A percentile compares a stretch with the other conserved stretches of the same genome.
Evolutionary conservation across 345 rosid genomes (phyloP).

Genomic region (Eucalyptus albens): DNA sequence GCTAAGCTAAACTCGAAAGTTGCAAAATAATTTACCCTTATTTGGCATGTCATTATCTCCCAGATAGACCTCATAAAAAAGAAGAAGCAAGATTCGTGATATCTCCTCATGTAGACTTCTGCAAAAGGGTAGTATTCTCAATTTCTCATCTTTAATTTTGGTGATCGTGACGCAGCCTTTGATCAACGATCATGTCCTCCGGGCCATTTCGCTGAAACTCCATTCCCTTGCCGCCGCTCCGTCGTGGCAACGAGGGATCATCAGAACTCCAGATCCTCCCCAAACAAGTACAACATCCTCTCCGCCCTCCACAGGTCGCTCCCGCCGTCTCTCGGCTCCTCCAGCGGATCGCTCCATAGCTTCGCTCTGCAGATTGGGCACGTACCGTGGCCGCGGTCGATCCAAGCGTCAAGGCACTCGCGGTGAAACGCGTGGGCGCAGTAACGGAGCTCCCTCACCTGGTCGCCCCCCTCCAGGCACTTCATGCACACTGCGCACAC

Average conservation of each 20-base stretch:
- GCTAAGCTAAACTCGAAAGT: too few relatives aligned
- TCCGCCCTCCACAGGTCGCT: neutral
- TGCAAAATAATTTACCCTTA: neutral
- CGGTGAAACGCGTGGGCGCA: neutral
- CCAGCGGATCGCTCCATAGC: neutral
- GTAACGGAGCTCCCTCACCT: neutral
- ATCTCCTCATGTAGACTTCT: neutral
- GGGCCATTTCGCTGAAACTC: neutral
- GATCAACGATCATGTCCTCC: neutral
- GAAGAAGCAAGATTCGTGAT: neutral
- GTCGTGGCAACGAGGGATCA: neutral
- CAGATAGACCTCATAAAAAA: neutral
- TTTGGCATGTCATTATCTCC: neutral
- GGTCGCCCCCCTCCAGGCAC: neutral
- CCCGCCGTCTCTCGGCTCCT: neutral
- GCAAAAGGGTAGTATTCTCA: neutral
- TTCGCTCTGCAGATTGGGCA: neutral
- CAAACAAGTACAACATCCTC: constrained; percentile 6
- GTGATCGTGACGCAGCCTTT: neutral
- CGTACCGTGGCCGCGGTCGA: neutral
- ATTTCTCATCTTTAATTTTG: neutral
- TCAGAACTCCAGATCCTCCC: neutral
- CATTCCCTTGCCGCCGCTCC: neutral
- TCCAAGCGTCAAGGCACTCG: constrained; percentile 1
- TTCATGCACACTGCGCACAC: neutral